These are phyloP conservation scores for Albophoma yamanashiensis DNA, from an alignment of 2,329 filamentous ascomycete genomes.

Conservation along the genomic window DNA sequence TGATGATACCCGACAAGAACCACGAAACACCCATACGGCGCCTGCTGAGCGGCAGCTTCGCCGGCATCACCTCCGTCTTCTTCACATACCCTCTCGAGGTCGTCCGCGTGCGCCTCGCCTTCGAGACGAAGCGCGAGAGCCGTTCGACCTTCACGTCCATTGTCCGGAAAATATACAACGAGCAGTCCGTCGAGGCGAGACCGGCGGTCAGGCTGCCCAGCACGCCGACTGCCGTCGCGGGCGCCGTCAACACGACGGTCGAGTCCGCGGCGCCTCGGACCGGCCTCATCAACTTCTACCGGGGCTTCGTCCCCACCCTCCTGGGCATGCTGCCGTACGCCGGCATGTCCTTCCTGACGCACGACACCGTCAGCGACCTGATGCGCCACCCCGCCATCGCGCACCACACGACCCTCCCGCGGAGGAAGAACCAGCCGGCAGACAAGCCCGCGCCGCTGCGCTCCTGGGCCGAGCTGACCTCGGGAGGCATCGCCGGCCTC, in stretches of 20 bases:
- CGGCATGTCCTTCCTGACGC: constrained; percentile 88
- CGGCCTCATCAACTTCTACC: constrained; percentile 85
- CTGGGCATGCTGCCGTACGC: constrained; percentile 96
- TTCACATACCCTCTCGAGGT: constrained; percentile 94
- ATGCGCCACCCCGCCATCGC: constrained; percentile 60
- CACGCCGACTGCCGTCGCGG: constrained; percentile 21
- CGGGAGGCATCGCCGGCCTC: constrained; percentile 77
- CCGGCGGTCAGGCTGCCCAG: constrained; percentile 17
- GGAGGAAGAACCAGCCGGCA: constrained; percentile 38
- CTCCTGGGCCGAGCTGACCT: constrained; percentile 76
- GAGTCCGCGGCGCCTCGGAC: constrained; percentile 43
- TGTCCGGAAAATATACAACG: constrained; percentile 77
- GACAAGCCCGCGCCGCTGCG: constrained; percentile 63
- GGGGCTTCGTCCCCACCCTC: constrained; percentile 82
- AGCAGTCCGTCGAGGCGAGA: constrained; percentile 40
- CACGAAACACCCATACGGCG: constrained; percentile 75
- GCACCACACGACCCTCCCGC: constrained; percentile 63
- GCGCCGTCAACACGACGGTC: constrained; percentile 29
- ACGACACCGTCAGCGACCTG: constrained; percentile 81
- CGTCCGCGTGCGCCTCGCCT: constrained; percentile 83
- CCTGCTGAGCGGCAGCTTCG: constrained; percentile 61
- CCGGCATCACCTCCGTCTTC: constrained; percentile 85
- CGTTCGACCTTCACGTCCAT: constrained; percentile 65
- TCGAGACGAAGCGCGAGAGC: constrained; percentile 73
- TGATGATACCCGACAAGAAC: constrained; percentile 58